Evolutionary conservation across 1,139 yeast genomes (phyloP).

Genomic region (Yamadazyma sp.): DNA sequence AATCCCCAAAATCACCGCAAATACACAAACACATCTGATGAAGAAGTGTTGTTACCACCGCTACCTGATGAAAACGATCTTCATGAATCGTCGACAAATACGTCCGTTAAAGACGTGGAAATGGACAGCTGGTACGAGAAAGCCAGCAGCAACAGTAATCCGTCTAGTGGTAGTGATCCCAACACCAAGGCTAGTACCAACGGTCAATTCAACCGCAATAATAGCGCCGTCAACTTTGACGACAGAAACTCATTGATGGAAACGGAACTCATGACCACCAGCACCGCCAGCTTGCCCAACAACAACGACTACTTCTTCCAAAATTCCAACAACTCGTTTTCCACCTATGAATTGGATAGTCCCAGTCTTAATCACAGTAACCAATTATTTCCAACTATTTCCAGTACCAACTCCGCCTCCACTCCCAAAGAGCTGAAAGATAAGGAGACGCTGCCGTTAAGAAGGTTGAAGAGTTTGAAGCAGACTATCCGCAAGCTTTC

Average conservation of each 20-base stretch:
- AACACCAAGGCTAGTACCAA: background rate
- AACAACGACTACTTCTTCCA: conserved; percentile 15
- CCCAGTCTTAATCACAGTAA: conserved; percentile 24
- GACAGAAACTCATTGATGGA: background rate
- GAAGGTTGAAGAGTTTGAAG: conserved; percentile 33
- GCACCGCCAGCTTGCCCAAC: conserved; percentile 1
- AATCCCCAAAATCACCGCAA: background rate
- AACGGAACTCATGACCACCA: background rate
- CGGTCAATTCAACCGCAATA: background rate
- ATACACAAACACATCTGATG: conserved; percentile 1
- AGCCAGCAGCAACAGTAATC: background rate
- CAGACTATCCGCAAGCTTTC: conserved; percentile 21
- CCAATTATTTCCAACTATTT: conserved; percentile 22
- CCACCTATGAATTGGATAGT: conserved; percentile 31
- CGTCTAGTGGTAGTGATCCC: background rate
- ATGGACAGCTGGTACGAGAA: conserved; percentile 2
- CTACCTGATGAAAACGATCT: conserved; percentile 24
- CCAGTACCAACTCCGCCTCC: conserved; percentile 14
- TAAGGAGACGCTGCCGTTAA: conserved; percentile 31
- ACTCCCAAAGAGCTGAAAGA: conserved; percentile 3
- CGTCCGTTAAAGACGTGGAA: conserved; percentile 4
- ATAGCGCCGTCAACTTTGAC: background rate
- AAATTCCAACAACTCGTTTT: conserved; percentile 19
- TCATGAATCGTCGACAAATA: conserved; percentile 4
- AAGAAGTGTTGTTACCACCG: conserved; percentile 32